Conservation (phyloP, 441 rosid genomes). For the Melastoma candidum region DNA sequence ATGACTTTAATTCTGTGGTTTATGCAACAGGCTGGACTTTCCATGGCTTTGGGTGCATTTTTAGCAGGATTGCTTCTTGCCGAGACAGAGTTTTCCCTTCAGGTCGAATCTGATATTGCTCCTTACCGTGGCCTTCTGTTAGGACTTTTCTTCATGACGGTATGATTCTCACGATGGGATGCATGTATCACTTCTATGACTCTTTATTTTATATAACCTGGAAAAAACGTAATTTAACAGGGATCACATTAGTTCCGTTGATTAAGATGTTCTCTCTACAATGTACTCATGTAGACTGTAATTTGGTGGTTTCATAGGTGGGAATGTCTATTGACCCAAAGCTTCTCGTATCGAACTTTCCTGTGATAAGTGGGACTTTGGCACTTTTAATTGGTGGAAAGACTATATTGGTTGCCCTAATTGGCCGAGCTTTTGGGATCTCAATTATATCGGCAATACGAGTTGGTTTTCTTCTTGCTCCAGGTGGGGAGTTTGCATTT, state of each 20-base stretch:
- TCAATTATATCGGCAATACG: conserved; percentile 84
- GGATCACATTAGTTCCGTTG: not conserved
- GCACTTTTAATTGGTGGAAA: conserved; percentile 91
- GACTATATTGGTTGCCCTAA: conserved; percentile 61
- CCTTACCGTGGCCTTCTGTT: conserved; percentile 94
- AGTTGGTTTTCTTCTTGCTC: conserved; percentile 95
- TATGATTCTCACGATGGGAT: conserved; percentile 18
- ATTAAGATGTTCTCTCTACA: conserved; percentile 5
- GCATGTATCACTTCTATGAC: too few species aligned
- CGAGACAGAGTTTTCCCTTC: conserved; percentile 97
- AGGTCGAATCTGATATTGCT: conserved; percentile 99
- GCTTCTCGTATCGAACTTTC: conserved; percentile 84
- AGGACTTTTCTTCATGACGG: conserved; percentile 99
- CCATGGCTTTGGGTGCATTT: conserved; percentile 99
- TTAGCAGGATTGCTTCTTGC: conserved; percentile 98
- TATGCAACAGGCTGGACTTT: conserved; percentile 86
- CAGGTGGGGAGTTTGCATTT: conserved; percentile 98
- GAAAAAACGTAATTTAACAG: too few species aligned
- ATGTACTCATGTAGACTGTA: conserved; percentile 12
- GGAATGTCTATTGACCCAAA: conserved; percentile 99
- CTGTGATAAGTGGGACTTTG: conserved; percentile 61
- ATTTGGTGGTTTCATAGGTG: conserved; percentile 48
- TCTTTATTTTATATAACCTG: too few species aligned
- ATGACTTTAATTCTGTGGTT: conserved; percentile 3
- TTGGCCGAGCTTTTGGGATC: conserved; percentile 77